A percentile compares a stretch with the other conserved stretches of the same genome.
Evolutionary conservation across 768 basidiomycete species (phyloP).

Genomic region (Tylopilus intermedius): DNA sequence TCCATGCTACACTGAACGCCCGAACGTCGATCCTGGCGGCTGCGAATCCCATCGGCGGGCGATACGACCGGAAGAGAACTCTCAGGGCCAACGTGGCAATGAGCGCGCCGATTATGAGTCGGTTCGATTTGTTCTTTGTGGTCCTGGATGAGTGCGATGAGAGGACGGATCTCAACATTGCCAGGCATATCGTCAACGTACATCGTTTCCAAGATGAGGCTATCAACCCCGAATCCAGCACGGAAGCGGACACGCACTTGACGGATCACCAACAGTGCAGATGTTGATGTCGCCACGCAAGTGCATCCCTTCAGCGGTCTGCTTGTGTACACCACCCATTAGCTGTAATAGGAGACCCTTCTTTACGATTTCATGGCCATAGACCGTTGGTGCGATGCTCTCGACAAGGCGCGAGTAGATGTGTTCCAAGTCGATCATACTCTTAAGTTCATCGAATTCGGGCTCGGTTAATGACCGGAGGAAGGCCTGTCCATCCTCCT

Average conservation of each 20-base stretch:
- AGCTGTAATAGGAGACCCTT: slow-evolving; percentile 93
- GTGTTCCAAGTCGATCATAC: slow-evolving; percentile 91
- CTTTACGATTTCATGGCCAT: slow-evolving; percentile 98
- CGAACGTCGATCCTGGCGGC: slow-evolving; percentile 97
- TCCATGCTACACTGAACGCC: slow-evolving; percentile 96
- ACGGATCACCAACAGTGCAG: slow-evolving; percentile 67
- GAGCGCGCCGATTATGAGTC: slow-evolving; percentile 98
- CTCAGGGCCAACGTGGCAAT: slow-evolving; percentile 91
- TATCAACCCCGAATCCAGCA: slow-evolving; percentile 94
- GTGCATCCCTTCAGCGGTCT: slow-evolving; percentile 94
- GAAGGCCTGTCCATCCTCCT: slow-evolving; percentile 78
- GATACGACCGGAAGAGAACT: slow-evolving; percentile 93
- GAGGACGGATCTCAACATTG: slow-evolving; percentile 87
- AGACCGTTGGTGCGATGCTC: slow-evolving; percentile 96
- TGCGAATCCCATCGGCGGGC: slow-evolving; percentile 94
- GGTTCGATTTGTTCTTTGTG: slow-evolving; percentile 97
- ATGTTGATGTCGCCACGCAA: slow-evolving; percentile 99
- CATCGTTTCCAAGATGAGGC: slow-evolving; percentile 94
- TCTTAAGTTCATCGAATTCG: slow-evolving; percentile 74
- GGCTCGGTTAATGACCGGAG: slow-evolving; percentile 56
- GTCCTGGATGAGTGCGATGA: slow-evolving; percentile 97
- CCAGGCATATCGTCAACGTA: slow-evolving; percentile 95
- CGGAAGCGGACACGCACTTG: slow-evolving; percentile 70
- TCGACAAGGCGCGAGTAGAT: slow-evolving; percentile 93
- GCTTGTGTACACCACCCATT: slow-evolving; percentile 98